phyloP scores from a whole-genome alignment of 164 flowering plant genomes.

The Brasenia schreberi region DNA sequence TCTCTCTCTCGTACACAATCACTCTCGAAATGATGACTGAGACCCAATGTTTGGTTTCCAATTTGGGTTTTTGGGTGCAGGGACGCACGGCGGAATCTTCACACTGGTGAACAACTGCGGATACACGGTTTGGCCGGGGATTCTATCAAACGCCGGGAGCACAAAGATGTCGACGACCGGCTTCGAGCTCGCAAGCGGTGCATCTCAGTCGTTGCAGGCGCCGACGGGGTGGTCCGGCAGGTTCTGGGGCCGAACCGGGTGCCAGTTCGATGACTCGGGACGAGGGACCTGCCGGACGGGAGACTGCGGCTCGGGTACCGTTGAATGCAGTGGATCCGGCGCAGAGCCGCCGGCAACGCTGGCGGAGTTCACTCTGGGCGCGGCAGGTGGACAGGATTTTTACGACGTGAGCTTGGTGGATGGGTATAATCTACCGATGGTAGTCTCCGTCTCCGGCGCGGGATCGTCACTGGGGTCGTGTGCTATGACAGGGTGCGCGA shows the following conservation, averaged over 20 bases:
- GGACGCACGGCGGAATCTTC: constrained; percentile 41
- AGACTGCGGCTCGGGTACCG: constrained; percentile 61
- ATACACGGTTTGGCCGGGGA: constrained; percentile 84
- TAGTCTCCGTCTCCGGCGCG: constrained; percentile 19
- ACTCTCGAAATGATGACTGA: too few relatives aligned
- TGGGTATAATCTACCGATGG: constrained; percentile 59
- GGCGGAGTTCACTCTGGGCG: constrained; percentile 66
- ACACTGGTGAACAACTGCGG: constrained; percentile 74
- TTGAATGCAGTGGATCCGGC: constrained; percentile 68
- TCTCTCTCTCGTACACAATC: background rate
- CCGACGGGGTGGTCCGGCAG: constrained; percentile 91
- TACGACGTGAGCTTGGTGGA: constrained; percentile 79
- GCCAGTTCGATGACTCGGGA: constrained; percentile 46
- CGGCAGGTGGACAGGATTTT: constrained; percentile 38
- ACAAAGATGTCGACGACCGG: constrained; percentile 54
- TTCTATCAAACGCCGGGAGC: constrained; percentile 47
- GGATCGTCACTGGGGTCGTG: constrained; percentile 24
- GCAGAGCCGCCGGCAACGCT: constrained; percentile 82
- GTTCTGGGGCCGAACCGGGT: constrained; percentile 84
- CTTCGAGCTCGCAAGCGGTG: constrained; percentile 41
- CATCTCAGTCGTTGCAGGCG: constrained; percentile 39
- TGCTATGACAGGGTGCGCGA: constrained; percentile 36
- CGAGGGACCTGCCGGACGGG: constrained; percentile 57
- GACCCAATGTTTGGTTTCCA: background rate
- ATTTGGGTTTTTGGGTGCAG: constrained; percentile 11